Base-by-base conservation (phyloP, 805 yeast genomes). In the Lipomyces spencermartinsiae region DNA sequence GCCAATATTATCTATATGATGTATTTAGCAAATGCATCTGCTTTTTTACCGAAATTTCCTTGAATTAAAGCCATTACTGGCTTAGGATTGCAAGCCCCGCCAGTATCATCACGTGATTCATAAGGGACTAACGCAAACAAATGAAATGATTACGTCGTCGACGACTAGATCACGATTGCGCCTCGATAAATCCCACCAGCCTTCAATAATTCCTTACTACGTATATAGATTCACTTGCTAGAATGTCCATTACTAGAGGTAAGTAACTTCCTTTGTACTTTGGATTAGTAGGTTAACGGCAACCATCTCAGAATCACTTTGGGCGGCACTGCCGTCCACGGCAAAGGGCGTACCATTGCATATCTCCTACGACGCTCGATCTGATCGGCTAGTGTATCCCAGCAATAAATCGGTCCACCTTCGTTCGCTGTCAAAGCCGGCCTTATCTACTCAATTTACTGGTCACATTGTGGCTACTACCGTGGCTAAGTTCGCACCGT, bases 401-500 rank as follows among this genome's bases (percentile, higher is more conserved):
- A 80, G 88, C 69, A 97, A 97, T 59, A 91, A 91, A 77, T 87
- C 94, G 7, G 85, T 94, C 35, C 85, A 88, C 74, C 81, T 94
- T 49, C 85, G 96, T 69, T 85, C 89, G 1, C 83, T 92, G 58
- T 82, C 83, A 39, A 78, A 81, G n/a, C 86, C 90, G 2, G 74
- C 78, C 4, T 75, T 80, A 46, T 80, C 86, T 10, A 76, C 83
- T n/a, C 97, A 92, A 75, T 94, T 89, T 80, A 85, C 85, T 9
- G 89, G 86, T 59, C 98, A 94, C 78, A 83, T 84, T 46, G 81
- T 82, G 54, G 80, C 85, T 29, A 92, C 96, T 53, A 90, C 97
- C 0, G 97, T 89, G 2, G 97, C 95, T 16, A 85, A 86, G 59
- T 92, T 95, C 78, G 83, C 97, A 0, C 97, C 98, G 0, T 88